Conservation (phyloP, 83 land plant genomes). For the Thuja plicata region DNA sequence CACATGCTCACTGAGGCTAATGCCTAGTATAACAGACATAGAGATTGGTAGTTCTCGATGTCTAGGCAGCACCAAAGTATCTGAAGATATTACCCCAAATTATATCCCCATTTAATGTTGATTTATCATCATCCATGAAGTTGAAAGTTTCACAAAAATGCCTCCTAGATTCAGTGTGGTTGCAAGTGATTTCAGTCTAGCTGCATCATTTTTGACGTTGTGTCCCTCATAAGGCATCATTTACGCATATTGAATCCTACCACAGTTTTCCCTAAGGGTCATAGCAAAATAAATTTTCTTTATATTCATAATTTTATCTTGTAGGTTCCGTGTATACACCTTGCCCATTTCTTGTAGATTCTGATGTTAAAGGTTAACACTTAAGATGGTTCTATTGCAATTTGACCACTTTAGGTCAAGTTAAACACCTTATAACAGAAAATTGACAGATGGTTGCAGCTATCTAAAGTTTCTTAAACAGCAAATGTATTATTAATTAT, state of each 20-base stretch:
- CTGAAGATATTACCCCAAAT: background rate
- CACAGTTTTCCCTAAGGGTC: background rate
- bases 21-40: background rate
- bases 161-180: background rate
- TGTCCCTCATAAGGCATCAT: background rate
- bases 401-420: background rate
- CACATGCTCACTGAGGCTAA: background rate
- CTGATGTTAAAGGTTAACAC: background rate
- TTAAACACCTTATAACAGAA: background rate
- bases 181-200: background rate
- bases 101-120: background rate
- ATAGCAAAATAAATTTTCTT: background rate
- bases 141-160: background rate
- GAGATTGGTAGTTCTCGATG: background rate
- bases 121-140: background rate
- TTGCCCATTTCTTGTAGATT: background rate
- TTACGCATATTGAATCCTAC: background rate
- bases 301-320: background rate
- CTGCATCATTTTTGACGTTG: background rate
- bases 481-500: too few species aligned
- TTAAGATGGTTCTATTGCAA: background rate
- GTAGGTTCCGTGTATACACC: background rate
- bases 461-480: background rate
- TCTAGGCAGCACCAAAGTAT: background rate
- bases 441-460: background rate